A percentile compares a stretch with the other conserved stretches of the same genome.
These are phyloP conservation scores for Plantago major DNA, from an alignment of 257 asterid genomes.

Conservation along the genomic window DNA sequence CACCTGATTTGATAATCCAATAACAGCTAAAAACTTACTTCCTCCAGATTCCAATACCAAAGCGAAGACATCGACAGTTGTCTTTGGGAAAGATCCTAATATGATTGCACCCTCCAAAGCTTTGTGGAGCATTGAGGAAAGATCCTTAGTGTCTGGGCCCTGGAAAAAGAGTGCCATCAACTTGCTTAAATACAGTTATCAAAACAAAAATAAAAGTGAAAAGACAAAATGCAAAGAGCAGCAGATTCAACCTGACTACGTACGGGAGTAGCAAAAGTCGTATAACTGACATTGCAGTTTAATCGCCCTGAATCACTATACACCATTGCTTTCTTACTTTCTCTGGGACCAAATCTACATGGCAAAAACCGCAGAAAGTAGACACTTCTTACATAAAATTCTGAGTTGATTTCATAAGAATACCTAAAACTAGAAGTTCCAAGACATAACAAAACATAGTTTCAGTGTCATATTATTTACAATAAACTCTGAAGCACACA, in stretches of 20 bases:
- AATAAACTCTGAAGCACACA: neutral
- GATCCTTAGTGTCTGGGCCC: constrained; percentile 74
- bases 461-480: neutral
- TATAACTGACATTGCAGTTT: constrained; percentile 80
- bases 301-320: constrained; percentile 84
- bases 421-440: constrained; percentile 8
- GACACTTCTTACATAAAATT: neutral
- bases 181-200: constrained; percentile 14
- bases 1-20: neutral
- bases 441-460: constrained; percentile 3
- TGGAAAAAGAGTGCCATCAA: constrained; percentile 24
- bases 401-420: too few species aligned
- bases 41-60: constrained; percentile 99
- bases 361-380: constrained; percentile 20
- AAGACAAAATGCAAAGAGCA: constrained; percentile 10
- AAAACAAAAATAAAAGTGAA: constrained; percentile 9
- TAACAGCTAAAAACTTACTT: constrained; percentile 44
- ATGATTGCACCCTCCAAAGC: constrained; percentile 92
- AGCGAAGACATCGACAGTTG: constrained; percentile 96
- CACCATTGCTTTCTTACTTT: constrained; percentile 97
- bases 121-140: constrained; percentile 85
- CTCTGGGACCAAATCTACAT: constrained; percentile 86
- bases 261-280: constrained; percentile 67
- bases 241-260: constrained; percentile 65
- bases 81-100: constrained; percentile 88